Base-by-base conservation (phyloP, 441 rosid species). In the Pelargonium cotyledonis region DNA sequence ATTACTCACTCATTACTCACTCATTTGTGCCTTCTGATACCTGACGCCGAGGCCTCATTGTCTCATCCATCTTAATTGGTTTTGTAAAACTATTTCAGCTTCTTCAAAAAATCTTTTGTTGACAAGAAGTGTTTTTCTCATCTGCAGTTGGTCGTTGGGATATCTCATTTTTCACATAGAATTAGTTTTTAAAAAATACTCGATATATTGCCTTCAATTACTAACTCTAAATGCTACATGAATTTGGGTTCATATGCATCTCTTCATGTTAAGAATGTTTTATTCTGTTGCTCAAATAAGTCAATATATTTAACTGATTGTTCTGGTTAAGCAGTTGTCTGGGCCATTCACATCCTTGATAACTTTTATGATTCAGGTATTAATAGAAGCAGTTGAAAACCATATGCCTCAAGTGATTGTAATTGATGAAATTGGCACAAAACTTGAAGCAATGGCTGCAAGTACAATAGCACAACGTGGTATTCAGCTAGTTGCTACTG, bases 371-470 rank as follows among this genome's bases (percentile, higher is more conserved):
- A 18, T 75, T 65, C 73, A 90, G 96, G 96, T 89, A 62, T 70
- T 91, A 74, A 91, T 94, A 38, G 97, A 94, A 75, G 96, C 96
- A 18, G 98, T 91, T 65, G 96, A 94, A 78, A 94, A 91, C 80
- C 98, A 91, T 73, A 91, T 94, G 96, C 98, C 96, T 6, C 93
- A 91, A 86, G 97, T 91, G 75, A 87, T 88, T 70, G 93, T 91
- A 75, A 91, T 91, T 71, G 97, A 94, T 89, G 98, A 91, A 81
- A 89, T 91, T 79, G 92, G 96, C 53, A 94, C 97, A 78, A 89
- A 88, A 82, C 97, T 89, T 73, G 97, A 94, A 85, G 97, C 93
- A 8, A 73, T 91, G 73, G 97, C 98, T 74, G 97, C 91, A 72
- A 86, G 97, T 77, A 91, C 98, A 8, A 94, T 94, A 71, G 95